Percentiles rank a stretch among this genome's conserved stretches.
These are phyloP conservation scores for Xylaria bambusicola DNA, from an alignment of 495 filamentous ascomycete genomes.

Conservation along the genomic window DNA sequence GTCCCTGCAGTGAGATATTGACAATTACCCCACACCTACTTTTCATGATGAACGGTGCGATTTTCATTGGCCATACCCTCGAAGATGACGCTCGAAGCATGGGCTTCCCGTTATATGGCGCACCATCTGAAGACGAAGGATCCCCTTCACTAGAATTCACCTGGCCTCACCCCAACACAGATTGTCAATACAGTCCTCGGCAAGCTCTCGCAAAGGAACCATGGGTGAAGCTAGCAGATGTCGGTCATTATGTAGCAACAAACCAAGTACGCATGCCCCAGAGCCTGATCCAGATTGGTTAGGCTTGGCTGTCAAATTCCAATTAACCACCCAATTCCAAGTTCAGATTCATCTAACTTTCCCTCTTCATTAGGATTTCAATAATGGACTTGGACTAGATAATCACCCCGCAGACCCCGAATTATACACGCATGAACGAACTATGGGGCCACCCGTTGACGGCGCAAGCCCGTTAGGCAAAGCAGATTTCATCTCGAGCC, in stretches of 20 bases:
- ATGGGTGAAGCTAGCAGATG: not conserved
- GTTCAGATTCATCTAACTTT: not conserved
- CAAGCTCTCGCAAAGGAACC: not conserved
- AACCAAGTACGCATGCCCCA: constrained; percentile 1
- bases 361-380: not conserved
- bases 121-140: not conserved
- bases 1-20: not conserved
- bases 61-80: not conserved
- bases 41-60: constrained; percentile 9
- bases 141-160: not conserved
- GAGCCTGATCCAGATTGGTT: too few relatives aligned
- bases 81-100: not conserved
- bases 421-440: not conserved
- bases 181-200: not conserved
- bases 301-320: not conserved
- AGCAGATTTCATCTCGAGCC: not conserved
- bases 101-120: not conserved
- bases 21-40: not conserved
- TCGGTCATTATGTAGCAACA: not conserved
- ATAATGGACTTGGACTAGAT: not conserved
- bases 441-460: not conserved
- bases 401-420: not conserved
- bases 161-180: not conserved
- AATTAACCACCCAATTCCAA: not conserved
- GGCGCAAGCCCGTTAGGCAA: not conserved